phyloP scores from a whole-genome alignment of 495 filamentous ascomycete genomes.

The Penicillium riverlandense region DNA sequence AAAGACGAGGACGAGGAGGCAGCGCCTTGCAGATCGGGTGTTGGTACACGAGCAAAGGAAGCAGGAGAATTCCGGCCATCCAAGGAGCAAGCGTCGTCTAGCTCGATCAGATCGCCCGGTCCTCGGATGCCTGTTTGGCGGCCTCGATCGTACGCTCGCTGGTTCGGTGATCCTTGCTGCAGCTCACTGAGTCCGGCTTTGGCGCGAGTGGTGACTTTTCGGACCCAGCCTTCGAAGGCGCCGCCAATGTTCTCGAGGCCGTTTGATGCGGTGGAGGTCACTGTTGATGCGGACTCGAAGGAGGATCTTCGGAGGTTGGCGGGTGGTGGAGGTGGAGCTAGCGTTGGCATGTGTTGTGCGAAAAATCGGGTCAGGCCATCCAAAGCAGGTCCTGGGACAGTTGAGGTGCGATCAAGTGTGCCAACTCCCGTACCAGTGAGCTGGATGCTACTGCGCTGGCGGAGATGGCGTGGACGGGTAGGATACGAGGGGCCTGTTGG shows the following conservation, averaged over 20 bases:
- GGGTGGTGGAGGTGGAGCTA: conserved; percentile 41
- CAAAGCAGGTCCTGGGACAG: conserved; percentile 68
- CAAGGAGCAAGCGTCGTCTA: conserved; percentile 49
- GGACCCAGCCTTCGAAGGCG: conserved; percentile 81
- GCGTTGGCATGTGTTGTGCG: conserved; percentile 64
- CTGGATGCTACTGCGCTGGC: conserved; percentile 35
- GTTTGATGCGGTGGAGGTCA: conserved; percentile 38
- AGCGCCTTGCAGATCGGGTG: conserved; percentile 11
- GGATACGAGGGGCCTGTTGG: conserved; percentile 8
- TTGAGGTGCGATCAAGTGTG: conserved; percentile 60
- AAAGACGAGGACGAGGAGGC: conserved; percentile 19
- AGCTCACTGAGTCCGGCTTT: conserved; percentile 34
- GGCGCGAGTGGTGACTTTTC: conserved; percentile 59
- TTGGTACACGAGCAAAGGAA: conserved; percentile 10
- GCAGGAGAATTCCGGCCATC: conserved; percentile 24
- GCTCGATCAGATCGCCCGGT: conserved; percentile 74
- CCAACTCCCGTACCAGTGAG: conserved; percentile 80
- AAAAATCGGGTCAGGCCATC: conserved; percentile 78
- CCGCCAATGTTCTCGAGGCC: conserved; percentile 77
- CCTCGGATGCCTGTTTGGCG: conserved; percentile 31
- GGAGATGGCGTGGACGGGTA: conserved; percentile 23
- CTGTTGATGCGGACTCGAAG: conserved; percentile 36
- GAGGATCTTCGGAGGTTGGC: conserved; percentile 26
- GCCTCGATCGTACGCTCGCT: conserved; percentile 23
- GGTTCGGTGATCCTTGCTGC: conserved; percentile 25